Percentiles rank a stretch among this genome's conserved stretches.
These are phyloP conservation scores for Cladosporium phlei DNA, from an alignment of 2,329 filamentous ascomycete species.

Conservation along the genomic window DNA sequence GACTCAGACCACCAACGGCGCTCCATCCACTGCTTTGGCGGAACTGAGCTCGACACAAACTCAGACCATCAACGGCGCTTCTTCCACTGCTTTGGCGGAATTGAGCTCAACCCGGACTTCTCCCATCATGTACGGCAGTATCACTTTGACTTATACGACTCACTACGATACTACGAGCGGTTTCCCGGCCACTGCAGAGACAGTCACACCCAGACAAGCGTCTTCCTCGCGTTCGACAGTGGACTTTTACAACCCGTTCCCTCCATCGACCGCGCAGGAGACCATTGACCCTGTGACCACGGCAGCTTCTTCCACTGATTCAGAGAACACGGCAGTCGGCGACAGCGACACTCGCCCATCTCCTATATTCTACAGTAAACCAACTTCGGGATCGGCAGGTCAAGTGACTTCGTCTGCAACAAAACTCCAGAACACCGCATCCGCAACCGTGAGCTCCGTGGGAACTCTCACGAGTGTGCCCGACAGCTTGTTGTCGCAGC, in stretches of 20 bases:
- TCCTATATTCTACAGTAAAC: slow-evolving; percentile 5
- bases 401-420: neutral
- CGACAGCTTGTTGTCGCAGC: slow-evolving; percentile 23
- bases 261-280: slow-evolving; percentile 2
- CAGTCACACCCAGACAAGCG: neutral
- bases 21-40: neutral
- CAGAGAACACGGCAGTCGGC: neutral
- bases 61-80: neutral
- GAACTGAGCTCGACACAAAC: neutral
- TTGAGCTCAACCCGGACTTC: neutral
- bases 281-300: neutral
- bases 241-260: slow-evolving; percentile 10
- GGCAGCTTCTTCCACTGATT: neutral
- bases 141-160: slow-evolving; percentile 8
- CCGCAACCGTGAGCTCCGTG: neutral
- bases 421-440: neutral
- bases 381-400: neutral
- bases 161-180: slow-evolving; percentile 3
- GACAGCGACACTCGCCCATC: slow-evolving; percentile 6
- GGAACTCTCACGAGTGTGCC: slow-evolving; percentile 20
- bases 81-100: neutral
- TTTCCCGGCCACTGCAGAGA: slow-evolving; percentile 8
- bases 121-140: slow-evolving; percentile 5
- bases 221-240: slow-evolving; percentile 1
- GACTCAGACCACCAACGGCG: no score